Conservation (phyloP, 805 yeast genomes). For the Zygotorulaspora sp. region DNA sequence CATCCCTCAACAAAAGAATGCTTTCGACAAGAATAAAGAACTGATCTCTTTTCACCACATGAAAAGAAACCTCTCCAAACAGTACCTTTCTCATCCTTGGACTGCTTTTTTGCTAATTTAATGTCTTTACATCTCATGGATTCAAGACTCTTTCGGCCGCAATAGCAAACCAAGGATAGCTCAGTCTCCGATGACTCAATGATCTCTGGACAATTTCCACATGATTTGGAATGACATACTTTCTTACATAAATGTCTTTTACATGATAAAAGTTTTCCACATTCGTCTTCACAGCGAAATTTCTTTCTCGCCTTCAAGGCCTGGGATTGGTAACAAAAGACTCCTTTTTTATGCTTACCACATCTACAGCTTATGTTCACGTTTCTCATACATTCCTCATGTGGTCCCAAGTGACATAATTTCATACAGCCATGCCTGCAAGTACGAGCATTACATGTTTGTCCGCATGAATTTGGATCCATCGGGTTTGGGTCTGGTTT, state of each 20-base stretch:
- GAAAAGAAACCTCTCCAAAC: conserved; percentile 50
- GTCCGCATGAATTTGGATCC: conserved; percentile 86
- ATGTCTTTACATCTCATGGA: conserved; percentile 42
- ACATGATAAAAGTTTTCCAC: conserved; percentile 64
- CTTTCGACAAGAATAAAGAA: conserved; percentile 57
- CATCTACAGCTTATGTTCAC: conserved; percentile 68
- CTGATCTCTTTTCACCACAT: conserved; percentile 44
- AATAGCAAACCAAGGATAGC: conserved; percentile 55
- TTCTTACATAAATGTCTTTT: conserved; percentile 61
- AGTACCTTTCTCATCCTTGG: conserved; percentile 25
- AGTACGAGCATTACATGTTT: conserved; percentile 57
- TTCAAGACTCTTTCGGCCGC: conserved; percentile 53
- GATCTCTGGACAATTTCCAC: conserved; percentile 63
- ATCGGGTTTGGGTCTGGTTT: conserved; percentile 58
- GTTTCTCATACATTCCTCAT: conserved; percentile 72
- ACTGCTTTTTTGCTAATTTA: conserved; percentile 37
- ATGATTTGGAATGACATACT: conserved; percentile 74
- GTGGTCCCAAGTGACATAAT: conserved; percentile 87
- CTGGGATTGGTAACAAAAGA: conserved; percentile 75
- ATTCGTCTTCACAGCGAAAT: conserved; percentile 49
- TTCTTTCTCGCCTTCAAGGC: conserved; percentile 45
- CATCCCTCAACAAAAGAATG: conserved; percentile 53
- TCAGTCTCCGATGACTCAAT: conserved; percentile 26
- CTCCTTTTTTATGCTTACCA: conserved; percentile 60
- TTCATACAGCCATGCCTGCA: conserved; percentile 75